A percentile compares a stretch with the other conserved stretches of the same genome.
Evolutionary conservation across 768 basidiomycete genomes (phyloP).

Genomic region (Hirschioporus abietinus): DNA sequence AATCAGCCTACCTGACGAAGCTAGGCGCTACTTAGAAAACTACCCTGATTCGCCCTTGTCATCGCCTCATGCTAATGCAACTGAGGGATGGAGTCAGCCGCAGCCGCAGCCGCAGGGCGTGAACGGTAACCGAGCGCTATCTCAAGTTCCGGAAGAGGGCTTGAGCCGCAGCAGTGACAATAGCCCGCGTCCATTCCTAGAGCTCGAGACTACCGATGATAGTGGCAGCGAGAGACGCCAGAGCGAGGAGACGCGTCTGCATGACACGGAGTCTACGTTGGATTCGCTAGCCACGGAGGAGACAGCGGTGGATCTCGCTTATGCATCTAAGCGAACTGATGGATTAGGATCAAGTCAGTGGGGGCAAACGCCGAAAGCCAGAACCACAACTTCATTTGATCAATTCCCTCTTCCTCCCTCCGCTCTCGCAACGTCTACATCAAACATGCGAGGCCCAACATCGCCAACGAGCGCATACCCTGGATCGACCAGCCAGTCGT

Average conservation of each 20-base stretch:
- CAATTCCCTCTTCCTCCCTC: constrained; percentile 48
- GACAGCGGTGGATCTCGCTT: neutral
- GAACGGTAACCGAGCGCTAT: neutral
- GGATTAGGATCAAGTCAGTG: neutral
- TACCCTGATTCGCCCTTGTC: constrained; percentile 60
- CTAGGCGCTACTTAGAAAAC: constrained; percentile 63
- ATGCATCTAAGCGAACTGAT: neutral
- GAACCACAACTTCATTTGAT: constrained; percentile 28
- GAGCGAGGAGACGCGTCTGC: neutral
- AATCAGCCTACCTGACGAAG: constrained; percentile 72
- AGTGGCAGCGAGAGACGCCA: constrained; percentile 1
- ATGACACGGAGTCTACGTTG: neutral
- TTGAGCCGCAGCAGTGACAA: neutral
- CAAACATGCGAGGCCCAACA: neutral
- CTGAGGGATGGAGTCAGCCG: neutral
- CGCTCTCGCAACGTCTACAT: constrained; percentile 11
- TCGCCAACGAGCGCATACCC: neutral
- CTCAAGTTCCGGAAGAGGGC: constrained; percentile 5
- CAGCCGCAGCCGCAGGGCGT: neutral
- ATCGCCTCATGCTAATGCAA: constrained; percentile 34
- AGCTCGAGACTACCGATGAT: constrained; percentile 3
- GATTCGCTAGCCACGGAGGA: neutral
- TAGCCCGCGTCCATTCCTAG: constrained; percentile 4
- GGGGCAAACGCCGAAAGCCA: neutral
- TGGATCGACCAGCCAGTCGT: neutral